Percentiles rank a stretch among this genome's conserved stretches.
These are phyloP conservation scores for Sphagnum contortum DNA, from an alignment of 225 moss, liverwort and hornwort species.

Conservation along the genomic window DNA sequence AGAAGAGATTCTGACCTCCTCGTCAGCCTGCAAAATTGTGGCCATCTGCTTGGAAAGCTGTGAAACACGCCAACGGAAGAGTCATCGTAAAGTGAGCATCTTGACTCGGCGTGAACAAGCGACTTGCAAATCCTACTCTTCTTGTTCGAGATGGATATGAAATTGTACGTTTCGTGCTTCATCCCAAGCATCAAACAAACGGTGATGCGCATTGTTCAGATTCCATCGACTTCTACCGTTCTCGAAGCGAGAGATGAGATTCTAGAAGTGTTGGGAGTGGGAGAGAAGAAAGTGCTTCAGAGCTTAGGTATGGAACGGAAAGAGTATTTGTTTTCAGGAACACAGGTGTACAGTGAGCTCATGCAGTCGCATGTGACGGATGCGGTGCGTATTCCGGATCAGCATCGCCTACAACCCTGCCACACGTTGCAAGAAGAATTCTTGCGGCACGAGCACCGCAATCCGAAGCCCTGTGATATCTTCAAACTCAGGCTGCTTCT, in stretches of 20 bases:
- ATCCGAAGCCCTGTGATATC: conserved; percentile 12
- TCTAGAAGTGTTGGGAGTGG: conserved; percentile 15
- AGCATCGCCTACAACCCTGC: conserved; percentile 19
- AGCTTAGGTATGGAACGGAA: conserved; percentile 12
- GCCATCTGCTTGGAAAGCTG: too few species aligned
- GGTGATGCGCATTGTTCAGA: conserved; percentile 14
- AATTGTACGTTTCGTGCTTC: conserved; percentile 21
- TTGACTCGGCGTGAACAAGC: too few species aligned
- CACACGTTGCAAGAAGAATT: conserved; percentile 16
- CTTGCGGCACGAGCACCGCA: conserved; percentile 17
- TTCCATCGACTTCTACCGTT: conserved; percentile 10
- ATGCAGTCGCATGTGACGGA: conserved; percentile 7
- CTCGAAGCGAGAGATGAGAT: conserved; percentile 20
- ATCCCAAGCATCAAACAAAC: conserved; percentile 30
- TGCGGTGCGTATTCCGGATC: conserved; percentile 13
- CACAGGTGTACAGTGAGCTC: conserved; percentile 6
- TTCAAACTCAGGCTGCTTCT: conserved; percentile 15
- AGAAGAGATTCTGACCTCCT: too few species aligned
- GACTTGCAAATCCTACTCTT: too few species aligned
- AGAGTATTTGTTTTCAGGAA: conserved; percentile 18
- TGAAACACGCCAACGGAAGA: too few species aligned
- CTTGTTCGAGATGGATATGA: conserved; percentile 4
- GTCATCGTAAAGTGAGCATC: too few species aligned
- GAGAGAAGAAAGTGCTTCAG: conserved; percentile 10
- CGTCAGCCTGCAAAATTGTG: too few species aligned